phyloP scores from a whole-genome alignment of 106 monocot species.

The Ottelia alismoides region DNA sequence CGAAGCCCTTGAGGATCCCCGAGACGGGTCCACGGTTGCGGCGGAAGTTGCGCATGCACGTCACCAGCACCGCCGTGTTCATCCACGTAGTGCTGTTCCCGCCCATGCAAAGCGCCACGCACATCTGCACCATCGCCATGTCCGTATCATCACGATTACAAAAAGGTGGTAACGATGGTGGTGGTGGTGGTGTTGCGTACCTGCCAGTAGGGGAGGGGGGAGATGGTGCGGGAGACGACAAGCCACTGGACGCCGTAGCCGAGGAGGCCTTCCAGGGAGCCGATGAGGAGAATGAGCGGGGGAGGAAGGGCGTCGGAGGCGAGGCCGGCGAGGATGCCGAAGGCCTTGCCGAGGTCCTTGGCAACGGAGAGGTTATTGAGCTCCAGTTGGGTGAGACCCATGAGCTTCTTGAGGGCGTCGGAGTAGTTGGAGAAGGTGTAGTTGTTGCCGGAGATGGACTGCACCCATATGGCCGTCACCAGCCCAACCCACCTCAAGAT shows the following conservation, averaged over 20 bases:
- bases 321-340: slow-evolving; percentile 12
- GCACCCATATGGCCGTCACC: slow-evolving; percentile 13
- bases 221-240: slow-evolving; percentile 5
- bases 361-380: slow-evolving; percentile 19
- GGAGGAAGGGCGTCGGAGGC: slow-evolving; percentile 4
- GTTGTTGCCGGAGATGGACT: slow-evolving; percentile 16
- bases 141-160: no score
- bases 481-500: slow-evolving; percentile 13
- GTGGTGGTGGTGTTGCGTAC: no score
- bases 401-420: slow-evolving; percentile 8
- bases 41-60: no score
- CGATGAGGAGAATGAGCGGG: slow-evolving; percentile 8
- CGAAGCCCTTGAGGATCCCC: no score
- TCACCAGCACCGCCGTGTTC: no score
- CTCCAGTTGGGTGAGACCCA: slow-evolving; percentile 10
- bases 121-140: no score
- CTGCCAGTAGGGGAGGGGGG: slow-evolving; percentile 9
- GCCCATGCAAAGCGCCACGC: no score
- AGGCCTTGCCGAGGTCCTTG: slow-evolving; percentile 18
- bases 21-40: no score
- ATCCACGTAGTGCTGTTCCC: no score
- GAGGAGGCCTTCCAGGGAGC: slow-evolving; percentile 10
- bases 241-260: slow-evolving; percentile 17
- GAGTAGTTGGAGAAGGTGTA: slow-evolving; percentile 21
- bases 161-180: no score